These are phyloP conservation scores for Backusella circina DNA, from an alignment of 192 early-diverging fungal species.

Conservation along the genomic window DNA sequence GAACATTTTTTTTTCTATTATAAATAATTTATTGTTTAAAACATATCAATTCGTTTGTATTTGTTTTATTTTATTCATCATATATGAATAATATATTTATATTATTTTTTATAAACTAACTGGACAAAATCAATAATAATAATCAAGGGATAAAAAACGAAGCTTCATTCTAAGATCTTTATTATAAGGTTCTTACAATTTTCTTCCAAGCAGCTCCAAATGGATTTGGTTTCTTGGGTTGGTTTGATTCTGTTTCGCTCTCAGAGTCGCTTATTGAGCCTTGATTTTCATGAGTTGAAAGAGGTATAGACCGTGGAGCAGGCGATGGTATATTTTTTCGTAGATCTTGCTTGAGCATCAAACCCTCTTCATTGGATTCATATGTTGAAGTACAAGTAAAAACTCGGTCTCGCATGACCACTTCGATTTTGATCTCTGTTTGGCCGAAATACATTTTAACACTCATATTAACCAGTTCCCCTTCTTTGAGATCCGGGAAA, in stretches of 20 bases:
- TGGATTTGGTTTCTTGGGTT: not conserved
- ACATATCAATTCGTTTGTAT: not conserved
- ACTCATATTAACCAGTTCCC: not conserved
- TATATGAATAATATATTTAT: not conserved
- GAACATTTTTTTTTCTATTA: not conserved
- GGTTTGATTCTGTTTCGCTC: not conserved
- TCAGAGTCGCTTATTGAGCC: not conserved
- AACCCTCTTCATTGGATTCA: not conserved
- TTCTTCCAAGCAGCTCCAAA: not conserved
- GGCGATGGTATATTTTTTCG: not conserved
- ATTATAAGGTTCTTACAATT: not conserved
- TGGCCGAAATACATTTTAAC: conserved; percentile 1
- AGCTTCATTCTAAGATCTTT: not conserved
- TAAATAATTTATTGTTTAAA: not conserved
- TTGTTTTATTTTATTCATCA: not conserved
- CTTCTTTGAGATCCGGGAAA: not conserved
- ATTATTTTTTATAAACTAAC: not conserved
- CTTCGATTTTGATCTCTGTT: not conserved
- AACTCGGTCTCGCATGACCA: not conserved
- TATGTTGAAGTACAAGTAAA: not conserved
- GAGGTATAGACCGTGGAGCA: not conserved
- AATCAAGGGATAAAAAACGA: not conserved
- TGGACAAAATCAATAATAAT: not conserved
- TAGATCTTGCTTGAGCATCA: not conserved
- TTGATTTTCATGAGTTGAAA: not conserved